phyloP scores from a whole-genome alignment of 192 early-diverging fungal species.

The Jimgerdemannia lactiflua region DNA sequence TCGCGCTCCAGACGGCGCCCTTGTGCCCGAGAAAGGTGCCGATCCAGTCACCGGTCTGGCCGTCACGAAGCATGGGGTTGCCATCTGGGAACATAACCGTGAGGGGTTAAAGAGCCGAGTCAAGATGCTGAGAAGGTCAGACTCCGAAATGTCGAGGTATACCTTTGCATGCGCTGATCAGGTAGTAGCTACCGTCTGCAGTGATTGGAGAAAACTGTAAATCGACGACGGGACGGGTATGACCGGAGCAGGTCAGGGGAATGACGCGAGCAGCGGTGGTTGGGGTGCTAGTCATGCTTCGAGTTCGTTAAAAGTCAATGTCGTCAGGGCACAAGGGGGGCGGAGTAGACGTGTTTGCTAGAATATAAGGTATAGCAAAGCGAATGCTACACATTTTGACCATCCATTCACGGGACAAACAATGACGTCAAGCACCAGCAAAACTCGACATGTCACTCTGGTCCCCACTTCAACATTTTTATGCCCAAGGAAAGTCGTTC shows the following conservation, averaged over 20 bases:
- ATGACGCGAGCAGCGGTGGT: constrained; percentile 51
- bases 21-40: constrained; percentile 91
- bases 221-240: constrained; percentile 89
- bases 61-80: constrained; percentile 84
- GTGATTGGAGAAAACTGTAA: constrained; percentile 76
- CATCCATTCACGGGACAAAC: no score
- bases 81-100: constrained; percentile 49
- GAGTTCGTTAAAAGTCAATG: neutral
- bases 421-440: no score
- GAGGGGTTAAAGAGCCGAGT: neutral
- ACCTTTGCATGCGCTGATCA: constrained; percentile 91
- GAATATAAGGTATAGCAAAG: no score
- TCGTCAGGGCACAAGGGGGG: neutral
- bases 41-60: constrained; percentile 91
- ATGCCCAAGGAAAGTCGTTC: no score
- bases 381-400: no score
- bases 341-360: neutral
- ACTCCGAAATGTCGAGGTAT: neutral
- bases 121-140: neutral
- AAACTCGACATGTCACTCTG: no score
- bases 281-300: constrained; percentile 4
- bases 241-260: constrained; percentile 86
- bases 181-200: constrained; percentile 68
- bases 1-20: constrained; percentile 89
- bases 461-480: no score